These are phyloP conservation scores for Aaosphaeria arxii DNA, from an alignment of 2,329 filamentous ascomycete species.

Conservation along the genomic window DNA sequence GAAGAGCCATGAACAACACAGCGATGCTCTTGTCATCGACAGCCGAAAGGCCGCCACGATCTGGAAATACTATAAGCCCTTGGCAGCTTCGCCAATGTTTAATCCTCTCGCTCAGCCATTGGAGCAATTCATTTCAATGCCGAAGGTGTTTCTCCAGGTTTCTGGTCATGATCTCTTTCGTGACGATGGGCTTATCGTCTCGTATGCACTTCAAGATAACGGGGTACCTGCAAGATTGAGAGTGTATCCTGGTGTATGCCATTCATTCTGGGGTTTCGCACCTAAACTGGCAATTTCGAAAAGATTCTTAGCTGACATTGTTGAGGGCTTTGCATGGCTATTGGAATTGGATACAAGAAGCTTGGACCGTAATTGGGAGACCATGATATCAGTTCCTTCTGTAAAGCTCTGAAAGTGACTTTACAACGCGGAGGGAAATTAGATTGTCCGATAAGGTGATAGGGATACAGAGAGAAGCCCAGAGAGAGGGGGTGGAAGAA, in stretches of 20 bases:
- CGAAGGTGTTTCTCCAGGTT: slow-evolving; percentile 33
- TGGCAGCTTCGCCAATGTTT: slow-evolving; percentile 2
- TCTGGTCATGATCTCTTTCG: slow-evolving; percentile 48
- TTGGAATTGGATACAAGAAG: background rate
- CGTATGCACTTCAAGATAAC: slow-evolving; percentile 44
- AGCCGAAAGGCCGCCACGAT: background rate
- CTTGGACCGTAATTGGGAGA: background rate
- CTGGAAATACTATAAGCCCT: background rate
- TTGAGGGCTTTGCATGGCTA: slow-evolving; percentile 31
- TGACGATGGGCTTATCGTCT: slow-evolving; percentile 54
- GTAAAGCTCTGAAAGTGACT: too few relatives aligned
- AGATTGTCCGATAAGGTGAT: too few relatives aligned
- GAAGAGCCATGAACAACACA: slow-evolving; percentile 4
- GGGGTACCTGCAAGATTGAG: slow-evolving; percentile 44
- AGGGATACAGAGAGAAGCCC: too few relatives aligned
- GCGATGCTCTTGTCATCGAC: slow-evolving; percentile 7
- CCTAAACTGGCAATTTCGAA: slow-evolving; percentile 17
- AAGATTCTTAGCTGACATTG: slow-evolving; percentile 21
- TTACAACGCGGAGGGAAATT: too few relatives aligned
- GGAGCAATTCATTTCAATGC: slow-evolving; percentile 3
- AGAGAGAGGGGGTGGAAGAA: too few relatives aligned
- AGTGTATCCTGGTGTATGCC: slow-evolving; percentile 42
- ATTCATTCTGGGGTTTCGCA: slow-evolving; percentile 38
- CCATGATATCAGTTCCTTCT: background rate
- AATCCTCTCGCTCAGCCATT: slow-evolving; percentile 1